Evolutionary conservation across 1,284 basidiomycete genomes (phyloP).

Genomic region (Porodaedalea pini): DNA sequence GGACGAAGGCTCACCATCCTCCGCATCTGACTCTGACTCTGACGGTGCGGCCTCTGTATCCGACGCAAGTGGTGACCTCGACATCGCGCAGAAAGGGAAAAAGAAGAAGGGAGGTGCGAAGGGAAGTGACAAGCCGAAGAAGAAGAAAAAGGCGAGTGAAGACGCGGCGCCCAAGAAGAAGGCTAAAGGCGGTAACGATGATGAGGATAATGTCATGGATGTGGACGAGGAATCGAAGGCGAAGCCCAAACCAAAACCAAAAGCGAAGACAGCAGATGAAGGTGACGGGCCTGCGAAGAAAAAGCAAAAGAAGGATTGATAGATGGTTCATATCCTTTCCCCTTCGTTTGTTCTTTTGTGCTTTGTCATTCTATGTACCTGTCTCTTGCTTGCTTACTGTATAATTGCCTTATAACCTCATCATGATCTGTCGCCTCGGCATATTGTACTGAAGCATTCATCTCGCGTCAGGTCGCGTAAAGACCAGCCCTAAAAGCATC

Average conservation of each 20-base stretch:
- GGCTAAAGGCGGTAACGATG: constrained; percentile 21
- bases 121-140: constrained; percentile 36
- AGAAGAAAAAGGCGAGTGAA: constrained; percentile 35
- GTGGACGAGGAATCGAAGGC: constrained; percentile 38
- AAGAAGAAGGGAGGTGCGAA: constrained; percentile 37
- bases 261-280: constrained; percentile 36
- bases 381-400: neutral
- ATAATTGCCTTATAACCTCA: too few species aligned
- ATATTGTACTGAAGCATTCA: too few species aligned
- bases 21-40: constrained; percentile 65
- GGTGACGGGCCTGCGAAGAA: constrained; percentile 66
- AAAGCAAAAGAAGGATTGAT: constrained; percentile 50
- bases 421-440: too few species aligned
- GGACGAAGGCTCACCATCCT: constrained; percentile 76
- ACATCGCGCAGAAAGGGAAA: constrained; percentile 47
- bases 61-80: constrained; percentile 71
- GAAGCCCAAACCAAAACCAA: constrained; percentile 41
- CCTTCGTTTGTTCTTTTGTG: neutral
- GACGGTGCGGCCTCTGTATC: constrained; percentile 79
- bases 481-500: too few species aligned
- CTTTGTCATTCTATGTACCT: neutral
- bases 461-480: too few species aligned
- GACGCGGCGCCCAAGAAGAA: constrained; percentile 11
- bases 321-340: neutral
- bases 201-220: constrained; percentile 37